Evolutionary conservation across 73 alveolate species (phyloP).

Genomic region (Paramecium octaurelia): DNA sequence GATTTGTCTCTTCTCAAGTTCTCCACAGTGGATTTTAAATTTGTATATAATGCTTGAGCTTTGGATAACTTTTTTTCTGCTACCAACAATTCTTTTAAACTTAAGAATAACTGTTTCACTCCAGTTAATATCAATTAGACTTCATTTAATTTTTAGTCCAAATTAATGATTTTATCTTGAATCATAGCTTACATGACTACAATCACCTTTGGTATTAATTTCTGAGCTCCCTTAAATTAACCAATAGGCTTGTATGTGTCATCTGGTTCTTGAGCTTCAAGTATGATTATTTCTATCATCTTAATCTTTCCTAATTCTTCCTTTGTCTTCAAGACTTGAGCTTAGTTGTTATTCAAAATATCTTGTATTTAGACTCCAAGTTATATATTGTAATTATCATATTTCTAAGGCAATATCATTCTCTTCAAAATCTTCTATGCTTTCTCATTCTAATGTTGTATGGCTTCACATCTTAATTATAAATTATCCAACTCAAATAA

Average conservation of each 20-base stretch:
- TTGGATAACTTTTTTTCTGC: slow-evolving; percentile 25
- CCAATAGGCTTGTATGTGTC: slow-evolving; percentile 11
- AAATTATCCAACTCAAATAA: neutral
- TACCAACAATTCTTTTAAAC: neutral
- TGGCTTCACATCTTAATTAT: neutral
- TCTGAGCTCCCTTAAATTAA: slow-evolving; percentile 6
- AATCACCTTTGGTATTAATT: neutral
- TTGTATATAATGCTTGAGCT: neutral
- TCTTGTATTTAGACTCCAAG: neutral
- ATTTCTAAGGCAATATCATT: slow-evolving; percentile 17
- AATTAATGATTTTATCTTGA: neutral
- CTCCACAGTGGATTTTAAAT: neutral
- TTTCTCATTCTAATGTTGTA: neutral
- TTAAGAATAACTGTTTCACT: neutral
- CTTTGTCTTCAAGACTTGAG: neutral
- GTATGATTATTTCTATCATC: neutral
- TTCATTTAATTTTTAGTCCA: neutral
- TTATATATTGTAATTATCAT: slow-evolving; percentile 4
- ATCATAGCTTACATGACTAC: slow-evolving; percentile 4
- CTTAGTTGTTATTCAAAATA: neutral
- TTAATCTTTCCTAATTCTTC: neutral
- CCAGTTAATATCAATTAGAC: neutral
- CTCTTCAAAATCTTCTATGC: neutral
- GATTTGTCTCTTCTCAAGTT: neutral
- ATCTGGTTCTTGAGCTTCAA: slow-evolving; percentile 16